Evolutionary conservation across 495 filamentous ascomycete species (phyloP).

Genomic region (Parathielavia hyrcaniae): DNA sequence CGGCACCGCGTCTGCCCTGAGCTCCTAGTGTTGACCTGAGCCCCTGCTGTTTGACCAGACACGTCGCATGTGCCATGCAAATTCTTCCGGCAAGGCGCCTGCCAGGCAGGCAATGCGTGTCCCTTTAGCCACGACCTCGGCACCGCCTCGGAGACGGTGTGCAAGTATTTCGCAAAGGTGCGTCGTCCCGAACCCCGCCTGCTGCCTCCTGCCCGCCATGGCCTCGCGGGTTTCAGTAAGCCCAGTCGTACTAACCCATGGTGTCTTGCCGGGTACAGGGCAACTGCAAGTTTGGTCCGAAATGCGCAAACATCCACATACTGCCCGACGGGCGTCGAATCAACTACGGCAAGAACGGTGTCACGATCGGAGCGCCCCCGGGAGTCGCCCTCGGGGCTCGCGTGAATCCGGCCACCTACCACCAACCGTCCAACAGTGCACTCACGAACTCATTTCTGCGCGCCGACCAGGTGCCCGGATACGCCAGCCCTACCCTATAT

Average conservation of each 20-base stretch:
- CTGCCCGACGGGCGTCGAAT: slow-evolving; percentile 88
- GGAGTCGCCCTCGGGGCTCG: slow-evolving; percentile 60
- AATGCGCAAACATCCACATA: slow-evolving; percentile 94
- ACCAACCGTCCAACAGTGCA: slow-evolving; percentile 58
- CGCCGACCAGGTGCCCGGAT: slow-evolving; percentile 51
- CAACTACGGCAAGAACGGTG: slow-evolving; percentile 58
- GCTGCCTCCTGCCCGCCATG: slow-evolving; percentile 5
- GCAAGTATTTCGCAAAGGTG: slow-evolving; percentile 99
- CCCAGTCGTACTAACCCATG: slow-evolving; percentile 31
- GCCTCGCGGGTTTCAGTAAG: slow-evolving; percentile 6
- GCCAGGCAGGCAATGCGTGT: slow-evolving; percentile 91
- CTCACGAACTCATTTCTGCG: slow-evolving; percentile 72
- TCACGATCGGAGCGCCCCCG: slow-evolving; percentile 43
- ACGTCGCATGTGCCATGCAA: slow-evolving; percentile 98
- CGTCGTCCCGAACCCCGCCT: slow-evolving; percentile 20
- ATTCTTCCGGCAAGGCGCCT: slow-evolving; percentile 93
- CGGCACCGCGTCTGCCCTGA: neutral
- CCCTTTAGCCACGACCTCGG: slow-evolving; percentile 91
- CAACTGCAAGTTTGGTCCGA: slow-evolving; percentile 97
- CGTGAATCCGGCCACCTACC: slow-evolving; percentile 54
- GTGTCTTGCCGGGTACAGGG: slow-evolving; percentile 52
- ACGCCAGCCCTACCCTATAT: slow-evolving; percentile 34
- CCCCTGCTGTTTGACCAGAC: slow-evolving; percentile 49
- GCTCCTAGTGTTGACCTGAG: slow-evolving; percentile 12
- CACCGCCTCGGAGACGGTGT: slow-evolving; percentile 70